Percentiles rank a stretch among this genome's conserved stretches.
Conservation (phyloP, 2,329 filamentous ascomycete species). For the Ascomycota sp. region DNA sequence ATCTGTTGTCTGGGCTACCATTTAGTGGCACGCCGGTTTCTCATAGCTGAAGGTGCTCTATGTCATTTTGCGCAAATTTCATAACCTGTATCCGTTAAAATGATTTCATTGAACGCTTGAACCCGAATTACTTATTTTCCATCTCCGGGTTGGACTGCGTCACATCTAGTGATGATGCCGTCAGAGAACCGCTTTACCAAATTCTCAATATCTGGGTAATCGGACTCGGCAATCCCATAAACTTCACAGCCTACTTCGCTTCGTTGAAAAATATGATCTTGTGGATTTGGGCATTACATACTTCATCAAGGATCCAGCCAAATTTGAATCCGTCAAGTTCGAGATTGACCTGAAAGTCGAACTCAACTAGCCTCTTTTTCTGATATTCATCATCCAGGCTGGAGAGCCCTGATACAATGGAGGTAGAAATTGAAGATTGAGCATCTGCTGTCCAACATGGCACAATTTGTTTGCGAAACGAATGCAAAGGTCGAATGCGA, state of each 20-base stretch:
- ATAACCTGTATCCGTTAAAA: neutral
- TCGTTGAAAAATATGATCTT: neutral
- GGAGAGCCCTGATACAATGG: neutral
- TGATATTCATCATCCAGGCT: neutral
- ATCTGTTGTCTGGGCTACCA: too few species aligned
- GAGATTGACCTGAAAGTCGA: neutral
- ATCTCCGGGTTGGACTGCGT: neutral
- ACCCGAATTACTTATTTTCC: neutral
- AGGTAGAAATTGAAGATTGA: neutral
- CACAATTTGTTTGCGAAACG: conserved; percentile 30
- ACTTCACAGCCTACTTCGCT: neutral
- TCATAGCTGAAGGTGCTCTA: neutral
- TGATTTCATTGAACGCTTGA: neutral
- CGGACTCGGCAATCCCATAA: neutral
- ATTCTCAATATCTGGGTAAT: neutral
- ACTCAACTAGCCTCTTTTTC: neutral
- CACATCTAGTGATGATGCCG: neutral
- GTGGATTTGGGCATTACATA: neutral
- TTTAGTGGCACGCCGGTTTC: too few species aligned
- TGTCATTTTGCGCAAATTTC: neutral
- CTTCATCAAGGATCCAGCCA: neutral
- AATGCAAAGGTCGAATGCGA: conserved; percentile 36
- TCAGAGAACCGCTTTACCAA: neutral
- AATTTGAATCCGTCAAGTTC: neutral
- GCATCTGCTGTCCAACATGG: neutral